A percentile compares a stretch with the other conserved stretches of the same genome.
Conservation (phyloP, 345 rosid genomes). For the Lumnitzera racemosa region DNA sequence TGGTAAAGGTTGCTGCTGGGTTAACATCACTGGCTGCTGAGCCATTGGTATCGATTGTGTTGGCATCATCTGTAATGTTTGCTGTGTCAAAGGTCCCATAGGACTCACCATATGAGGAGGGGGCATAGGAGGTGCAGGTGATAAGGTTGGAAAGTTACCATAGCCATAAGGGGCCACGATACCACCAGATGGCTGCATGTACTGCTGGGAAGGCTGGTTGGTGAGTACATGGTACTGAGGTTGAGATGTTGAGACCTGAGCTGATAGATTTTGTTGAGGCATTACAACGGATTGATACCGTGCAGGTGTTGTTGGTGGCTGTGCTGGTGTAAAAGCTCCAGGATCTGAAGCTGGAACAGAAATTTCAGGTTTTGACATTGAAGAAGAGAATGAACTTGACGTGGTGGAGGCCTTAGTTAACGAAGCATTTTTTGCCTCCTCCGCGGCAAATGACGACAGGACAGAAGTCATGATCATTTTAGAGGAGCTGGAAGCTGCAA, state of each 20-base stretch:
- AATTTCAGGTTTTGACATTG: conserved; percentile 35
- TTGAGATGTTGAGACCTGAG: conserved; percentile 44
- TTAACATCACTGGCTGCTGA: conserved; percentile 30
- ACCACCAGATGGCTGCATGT: conserved; percentile 46
- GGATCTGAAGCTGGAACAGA: conserved; percentile 37
- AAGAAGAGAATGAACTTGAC: conserved; percentile 19
- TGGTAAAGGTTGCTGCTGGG: conserved; percentile 32
- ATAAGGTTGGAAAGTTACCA: conserved; percentile 51
- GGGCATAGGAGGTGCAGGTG: conserved; percentile 47
- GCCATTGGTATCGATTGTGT: conserved; percentile 23
- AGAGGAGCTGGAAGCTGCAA: conserved; percentile 81
- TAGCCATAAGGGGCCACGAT: conserved; percentile 47
- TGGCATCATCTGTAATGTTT: conserved; percentile 38
- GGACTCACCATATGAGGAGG: conserved; percentile 41
- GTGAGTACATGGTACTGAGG: conserved; percentile 57
- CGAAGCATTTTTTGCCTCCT: conserved; percentile 68
- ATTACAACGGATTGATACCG: conserved; percentile 33
- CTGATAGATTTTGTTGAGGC: conserved; percentile 29
- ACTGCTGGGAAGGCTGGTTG: conserved; percentile 46
- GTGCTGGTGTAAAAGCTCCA: conserved; percentile 30
- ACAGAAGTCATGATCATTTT: conserved; percentile 91
- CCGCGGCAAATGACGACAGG: conserved; percentile 86
- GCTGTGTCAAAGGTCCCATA: conserved; percentile 35
- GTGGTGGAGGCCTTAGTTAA: conserved; percentile 23
- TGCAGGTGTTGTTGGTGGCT: conserved; percentile 26